phyloP scores from a whole-genome alignment of 1,284 basidiomycete species.

The Psilocybe mexicana region DNA sequence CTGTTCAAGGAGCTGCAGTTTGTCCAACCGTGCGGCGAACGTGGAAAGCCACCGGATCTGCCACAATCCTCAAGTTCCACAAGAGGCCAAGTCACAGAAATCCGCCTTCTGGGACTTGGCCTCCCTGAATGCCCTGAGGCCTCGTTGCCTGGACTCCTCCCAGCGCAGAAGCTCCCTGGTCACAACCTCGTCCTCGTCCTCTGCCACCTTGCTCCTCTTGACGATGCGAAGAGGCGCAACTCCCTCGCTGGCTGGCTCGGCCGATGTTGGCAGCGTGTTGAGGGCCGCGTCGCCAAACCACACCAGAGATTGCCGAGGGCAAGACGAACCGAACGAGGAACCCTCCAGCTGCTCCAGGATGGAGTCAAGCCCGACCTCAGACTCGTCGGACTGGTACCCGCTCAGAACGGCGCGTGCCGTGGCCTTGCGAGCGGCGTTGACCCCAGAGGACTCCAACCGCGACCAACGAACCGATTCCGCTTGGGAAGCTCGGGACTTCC shows the following conservation, averaged over 20 bases:
- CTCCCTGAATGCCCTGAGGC: conserved; percentile 5
- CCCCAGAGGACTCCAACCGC: too few species aligned
- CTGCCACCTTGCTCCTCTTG: background rate
- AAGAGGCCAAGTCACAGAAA: conserved; percentile 5
- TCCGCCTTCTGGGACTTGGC: background rate
- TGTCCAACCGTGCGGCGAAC: background rate
- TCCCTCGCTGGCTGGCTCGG: too few species aligned
- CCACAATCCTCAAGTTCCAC: background rate
- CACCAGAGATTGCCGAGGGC: background rate
- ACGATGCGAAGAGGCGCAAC: background rate
- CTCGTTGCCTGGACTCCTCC: background rate
- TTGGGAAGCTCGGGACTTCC: too few species aligned
- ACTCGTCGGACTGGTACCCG: too few species aligned
- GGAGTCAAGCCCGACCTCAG: too few species aligned
- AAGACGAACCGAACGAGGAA: background rate
- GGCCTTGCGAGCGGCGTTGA: too few species aligned
- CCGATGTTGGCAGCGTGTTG: background rate
- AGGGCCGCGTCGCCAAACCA: background rate
- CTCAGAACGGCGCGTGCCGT: too few species aligned
- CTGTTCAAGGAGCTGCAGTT: too few species aligned
- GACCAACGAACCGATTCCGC: too few species aligned
- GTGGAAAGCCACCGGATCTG: background rate
- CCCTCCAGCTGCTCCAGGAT: too few species aligned
- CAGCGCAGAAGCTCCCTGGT: background rate
- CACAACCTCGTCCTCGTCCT: background rate